These are phyloP conservation scores for Acer saccharum DNA, from an alignment of 345 rosid genomes.

Conservation along the genomic window DNA sequence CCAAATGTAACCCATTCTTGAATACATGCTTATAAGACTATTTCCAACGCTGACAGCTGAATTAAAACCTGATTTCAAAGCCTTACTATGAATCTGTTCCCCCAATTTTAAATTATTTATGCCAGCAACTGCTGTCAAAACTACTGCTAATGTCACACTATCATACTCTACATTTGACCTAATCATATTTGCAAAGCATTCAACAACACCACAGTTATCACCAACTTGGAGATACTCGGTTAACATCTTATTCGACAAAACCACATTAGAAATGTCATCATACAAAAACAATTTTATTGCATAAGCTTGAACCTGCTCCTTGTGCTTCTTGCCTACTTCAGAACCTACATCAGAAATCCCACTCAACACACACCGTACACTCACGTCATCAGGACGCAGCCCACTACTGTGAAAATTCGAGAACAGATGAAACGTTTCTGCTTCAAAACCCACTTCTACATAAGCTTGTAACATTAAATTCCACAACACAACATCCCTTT, in stretches of 20 bases:
- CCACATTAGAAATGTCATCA: constrained; percentile 27
- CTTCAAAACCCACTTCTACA: constrained; percentile 36
- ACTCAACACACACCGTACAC: constrained; percentile 33
- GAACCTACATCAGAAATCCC: constrained; percentile 33
- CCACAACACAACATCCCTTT: constrained; percentile 60
- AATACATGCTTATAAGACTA: constrained; percentile 56
- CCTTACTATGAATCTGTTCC: constrained; percentile 48
- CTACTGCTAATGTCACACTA: constrained; percentile 46
- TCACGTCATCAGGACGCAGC: constrained; percentile 39
- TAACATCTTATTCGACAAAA: constrained; percentile 46
- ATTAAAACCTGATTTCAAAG: constrained; percentile 49
- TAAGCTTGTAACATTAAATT: constrained; percentile 58
- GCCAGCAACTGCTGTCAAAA: constrained; percentile 46
- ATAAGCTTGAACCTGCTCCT: constrained; percentile 40
- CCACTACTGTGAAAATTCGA: constrained; percentile 42
- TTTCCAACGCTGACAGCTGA: constrained; percentile 44
- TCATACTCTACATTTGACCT: constrained; percentile 46
- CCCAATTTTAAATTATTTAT: constrained; percentile 38
- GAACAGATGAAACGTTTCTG: constrained; percentile 38
- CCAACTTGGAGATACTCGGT: constrained; percentile 37
- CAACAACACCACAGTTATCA: constrained; percentile 33
- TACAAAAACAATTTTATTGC: constrained; percentile 25
- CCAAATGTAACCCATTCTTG: constrained; percentile 39
- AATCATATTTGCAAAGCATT: constrained; percentile 48
- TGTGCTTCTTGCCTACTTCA: constrained; percentile 22